phyloP scores from a whole-genome alignment of 2,329 filamentous ascomycete genomes.

The Corynespora cassiicola region DNA sequence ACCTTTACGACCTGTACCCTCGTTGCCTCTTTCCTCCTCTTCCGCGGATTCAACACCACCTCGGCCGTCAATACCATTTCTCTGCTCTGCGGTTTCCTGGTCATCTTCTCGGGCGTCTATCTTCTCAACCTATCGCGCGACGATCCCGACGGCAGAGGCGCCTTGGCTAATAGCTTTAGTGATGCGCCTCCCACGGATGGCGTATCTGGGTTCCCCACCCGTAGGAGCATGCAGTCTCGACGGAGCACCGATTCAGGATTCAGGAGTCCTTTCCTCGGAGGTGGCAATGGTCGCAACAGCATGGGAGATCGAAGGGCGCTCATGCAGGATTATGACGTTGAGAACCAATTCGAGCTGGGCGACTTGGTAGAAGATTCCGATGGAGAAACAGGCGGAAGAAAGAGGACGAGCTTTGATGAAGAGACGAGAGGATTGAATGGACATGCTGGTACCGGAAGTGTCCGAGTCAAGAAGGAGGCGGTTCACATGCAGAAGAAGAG shows the following conservation, averaged over 20 bases:
- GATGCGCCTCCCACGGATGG: constrained; percentile 91
- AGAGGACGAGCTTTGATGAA: constrained; percentile 44
- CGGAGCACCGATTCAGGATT: constrained; percentile 63
- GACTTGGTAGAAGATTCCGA: constrained; percentile 76
- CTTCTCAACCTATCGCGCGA: constrained; percentile 92
- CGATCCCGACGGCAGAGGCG: constrained; percentile 80
- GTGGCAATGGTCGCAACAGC: constrained; percentile 43
- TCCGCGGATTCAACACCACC: constrained; percentile 93
- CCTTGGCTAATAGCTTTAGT: constrained; percentile 60
- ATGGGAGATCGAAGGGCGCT: constrained; percentile 76
- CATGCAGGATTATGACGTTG: constrained; percentile 88
- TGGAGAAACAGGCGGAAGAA: constrained; percentile 39
- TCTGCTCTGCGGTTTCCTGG: constrained; percentile 87
- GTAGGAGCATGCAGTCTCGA: constrained; percentile 90
- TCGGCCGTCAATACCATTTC: constrained; percentile 92
- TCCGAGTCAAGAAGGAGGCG: constrained; percentile 36
- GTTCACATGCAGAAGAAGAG: constrained; percentile 28
- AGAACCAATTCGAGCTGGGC: constrained; percentile 73
- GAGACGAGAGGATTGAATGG: constrained; percentile 19
- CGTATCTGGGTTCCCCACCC: constrained; percentile 86
- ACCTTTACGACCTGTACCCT: constrained; percentile 96
- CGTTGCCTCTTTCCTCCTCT: constrained; percentile 93
- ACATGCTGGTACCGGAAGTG: constrained; percentile 31
- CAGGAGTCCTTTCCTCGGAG: constrained; percentile 64
- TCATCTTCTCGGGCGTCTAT: constrained; percentile 95